Evolutionary conservation across 1,284 basidiomycete genomes (phyloP).

Genomic region (Lignosus rhinocerotis): DNA sequence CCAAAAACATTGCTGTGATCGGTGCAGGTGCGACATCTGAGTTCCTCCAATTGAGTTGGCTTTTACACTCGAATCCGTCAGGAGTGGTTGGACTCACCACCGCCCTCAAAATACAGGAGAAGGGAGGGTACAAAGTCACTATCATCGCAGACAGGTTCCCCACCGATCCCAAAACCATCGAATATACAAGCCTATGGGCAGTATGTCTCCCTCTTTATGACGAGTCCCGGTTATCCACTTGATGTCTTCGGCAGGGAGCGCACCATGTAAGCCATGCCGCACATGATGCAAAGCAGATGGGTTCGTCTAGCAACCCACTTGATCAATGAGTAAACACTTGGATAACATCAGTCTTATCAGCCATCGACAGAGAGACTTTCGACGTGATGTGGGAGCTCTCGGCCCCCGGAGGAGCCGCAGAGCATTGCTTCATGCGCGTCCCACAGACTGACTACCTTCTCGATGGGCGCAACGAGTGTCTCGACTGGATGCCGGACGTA

Average conservation of each 20-base stretch:
- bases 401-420: slow-evolving; percentile 48
- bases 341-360: slow-evolving; percentile 36
- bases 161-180: slow-evolving; percentile 63
- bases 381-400: slow-evolving; percentile 71
- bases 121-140: slow-evolving; percentile 55
- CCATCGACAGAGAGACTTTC: slow-evolving; percentile 74
- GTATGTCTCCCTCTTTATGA: slow-evolving; percentile 41
- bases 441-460: slow-evolving; percentile 60
- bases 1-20: background rate
- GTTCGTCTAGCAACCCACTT: slow-evolving; percentile 35
- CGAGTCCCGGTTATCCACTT: background rate
- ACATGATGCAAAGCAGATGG: slow-evolving; percentile 48
- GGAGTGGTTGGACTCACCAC: slow-evolving; percentile 76
- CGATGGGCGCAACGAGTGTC: slow-evolving; percentile 43
- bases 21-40: background rate
- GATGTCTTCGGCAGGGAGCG: slow-evolving; percentile 47
- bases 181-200: slow-evolving; percentile 79
- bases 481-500: slow-evolving; percentile 66
- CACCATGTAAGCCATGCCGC: slow-evolving; percentile 65
- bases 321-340: background rate
- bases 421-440: slow-evolving; percentile 62
- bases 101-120: slow-evolving; percentile 63
- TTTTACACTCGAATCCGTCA: slow-evolving; percentile 24
- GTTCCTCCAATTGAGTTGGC: background rate
- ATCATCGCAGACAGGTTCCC: slow-evolving; percentile 69